Evolutionary conservation across 176 grass and related monocot genomes (phyloP), one percentile per base, ranked within the genome.

Genomic region (Phyllostachys edulis): DNA sequence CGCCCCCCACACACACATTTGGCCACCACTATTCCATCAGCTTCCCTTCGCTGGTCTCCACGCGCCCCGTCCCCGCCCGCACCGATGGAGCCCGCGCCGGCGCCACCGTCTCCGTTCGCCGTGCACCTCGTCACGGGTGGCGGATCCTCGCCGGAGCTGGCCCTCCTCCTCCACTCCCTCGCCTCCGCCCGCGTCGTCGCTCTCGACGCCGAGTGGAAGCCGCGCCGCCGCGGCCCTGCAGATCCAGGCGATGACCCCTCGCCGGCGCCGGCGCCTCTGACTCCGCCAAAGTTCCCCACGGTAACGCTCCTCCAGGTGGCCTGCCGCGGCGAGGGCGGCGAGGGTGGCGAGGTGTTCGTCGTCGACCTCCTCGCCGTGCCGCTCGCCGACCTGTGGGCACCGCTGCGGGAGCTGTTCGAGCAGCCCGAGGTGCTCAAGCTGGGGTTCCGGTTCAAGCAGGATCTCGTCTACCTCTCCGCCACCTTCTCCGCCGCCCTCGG

Each of bases 151-250:
- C 71, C 77, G 45, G 91, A 90, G 69, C 84, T 92, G 34, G 57
- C 81, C 6, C 75, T 79, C 36, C 85, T 99, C 60, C 69, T 82
- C 26, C 87, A 36, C 5, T 85, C 89, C 69, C 89, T 99, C 52
- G 64, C 69, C 3, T 15, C 39, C 27, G 85, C 91, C 57, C 65
- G 80, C 68, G 26, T 92, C 34, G 88, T 99, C 64, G 80, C 87
- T 69, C 91, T 99, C 44, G 96, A 99, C 83, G 96, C 93, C 9
- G 96, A 99, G 69, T 96, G 96, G 96, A 99, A 99, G 79, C 93
- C 96, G 57, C 88, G 76, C n/a, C 86, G 87, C 64, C 87, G 87
- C 41, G 32, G 17, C 67, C 40, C 51, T 36, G 69, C 40, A 1
- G 55, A 39, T 77, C 56, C 46, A 39, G 74, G 49, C 50, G 78